These are phyloP conservation scores for Trichosporon inkin DNA, from an alignment of 1,284 basidiomycete genomes.

Conservation along the genomic window DNA sequence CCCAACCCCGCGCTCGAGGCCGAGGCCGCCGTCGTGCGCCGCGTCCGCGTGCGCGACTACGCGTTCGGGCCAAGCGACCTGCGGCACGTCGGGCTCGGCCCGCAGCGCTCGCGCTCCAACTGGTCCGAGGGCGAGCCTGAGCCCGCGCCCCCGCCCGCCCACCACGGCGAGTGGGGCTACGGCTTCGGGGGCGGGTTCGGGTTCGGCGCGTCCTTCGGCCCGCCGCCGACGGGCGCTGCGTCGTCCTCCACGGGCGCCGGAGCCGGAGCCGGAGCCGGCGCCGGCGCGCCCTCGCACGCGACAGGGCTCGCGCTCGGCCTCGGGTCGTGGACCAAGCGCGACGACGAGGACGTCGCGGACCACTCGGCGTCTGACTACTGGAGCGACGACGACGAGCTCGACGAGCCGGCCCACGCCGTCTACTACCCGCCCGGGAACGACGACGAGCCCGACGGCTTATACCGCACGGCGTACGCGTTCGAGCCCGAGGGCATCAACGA, in stretches of 20 bases:
- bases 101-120: conserved; percentile 18
- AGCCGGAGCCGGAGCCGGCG: background rate
- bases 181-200: conserved; percentile 23
- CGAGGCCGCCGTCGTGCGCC: conserved; percentile 13
- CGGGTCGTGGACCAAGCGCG: conserved; percentile 10
- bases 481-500: conserved; percentile 45
- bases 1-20: background rate
- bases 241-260: background rate
- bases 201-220: conserved; percentile 9
- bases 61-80: conserved; percentile 36
- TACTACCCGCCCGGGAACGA: conserved; percentile 20
- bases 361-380: conserved; percentile 18
- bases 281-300: background rate
- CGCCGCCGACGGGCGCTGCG: background rate
- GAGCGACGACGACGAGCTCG: conserved; percentile 22
- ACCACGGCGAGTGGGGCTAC: conserved; percentile 22
- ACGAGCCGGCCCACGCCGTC: conserved; percentile 13
- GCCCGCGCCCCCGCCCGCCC: background rate
- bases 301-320: background rate
- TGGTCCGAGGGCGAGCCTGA: conserved; percentile 23
- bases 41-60: conserved; percentile 42
- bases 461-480: conserved; percentile 44
- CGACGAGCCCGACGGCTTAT: conserved; percentile 40
- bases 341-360: conserved; percentile 21
- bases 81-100: conserved; percentile 31